Conservation (phyloP, 2,329 filamentous ascomycete species). For the Piedraia hortae region DNA sequence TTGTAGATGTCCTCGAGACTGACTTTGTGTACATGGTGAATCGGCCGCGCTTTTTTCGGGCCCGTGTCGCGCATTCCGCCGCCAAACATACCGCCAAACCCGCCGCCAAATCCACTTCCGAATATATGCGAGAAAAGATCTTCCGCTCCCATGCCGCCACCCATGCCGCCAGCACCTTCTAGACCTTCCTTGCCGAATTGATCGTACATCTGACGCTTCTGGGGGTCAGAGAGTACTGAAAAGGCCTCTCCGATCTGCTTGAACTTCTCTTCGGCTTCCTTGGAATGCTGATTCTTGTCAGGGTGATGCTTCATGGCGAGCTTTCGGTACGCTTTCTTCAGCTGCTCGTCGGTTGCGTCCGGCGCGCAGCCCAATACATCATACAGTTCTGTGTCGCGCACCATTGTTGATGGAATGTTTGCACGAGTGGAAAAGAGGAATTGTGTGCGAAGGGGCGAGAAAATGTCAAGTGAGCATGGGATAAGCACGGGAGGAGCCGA, state of each 20-base stretch:
- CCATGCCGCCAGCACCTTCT: slow-evolving; percentile 47
- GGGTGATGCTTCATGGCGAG: slow-evolving; percentile 64
- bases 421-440: no score
- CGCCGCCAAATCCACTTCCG: slow-evolving; percentile 37
- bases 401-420: slow-evolving; percentile 23
- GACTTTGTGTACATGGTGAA: slow-evolving; percentile 96
- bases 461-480: no score
- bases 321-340: slow-evolving; percentile 77
- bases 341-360: slow-evolving; percentile 53
- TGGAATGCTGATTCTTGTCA: slow-evolving; percentile 91
- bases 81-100: slow-evolving; percentile 40
- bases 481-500: no score
- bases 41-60: slow-evolving; percentile 77
- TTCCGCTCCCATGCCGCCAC: slow-evolving; percentile 46
- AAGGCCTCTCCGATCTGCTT: slow-evolving; percentile 93
- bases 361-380: slow-evolving; percentile 54
- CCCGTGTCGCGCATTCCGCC: slow-evolving; percentile 48
- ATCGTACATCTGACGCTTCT: slow-evolving; percentile 82
- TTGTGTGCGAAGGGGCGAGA: no score
- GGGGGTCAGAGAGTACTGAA: slow-evolving; percentile 71
- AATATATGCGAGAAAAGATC: slow-evolving; percentile 97
- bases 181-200: slow-evolving; percentile 94
- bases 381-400: slow-evolving; percentile 55
- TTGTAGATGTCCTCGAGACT: slow-evolving; percentile 94
- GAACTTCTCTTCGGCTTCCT: slow-evolving; percentile 86